Evolutionary conservation across 345 rosid genomes (phyloP), one percentile per base, ranked within the genome.

Genomic region (Xanthoceras sorbifolium): DNA sequence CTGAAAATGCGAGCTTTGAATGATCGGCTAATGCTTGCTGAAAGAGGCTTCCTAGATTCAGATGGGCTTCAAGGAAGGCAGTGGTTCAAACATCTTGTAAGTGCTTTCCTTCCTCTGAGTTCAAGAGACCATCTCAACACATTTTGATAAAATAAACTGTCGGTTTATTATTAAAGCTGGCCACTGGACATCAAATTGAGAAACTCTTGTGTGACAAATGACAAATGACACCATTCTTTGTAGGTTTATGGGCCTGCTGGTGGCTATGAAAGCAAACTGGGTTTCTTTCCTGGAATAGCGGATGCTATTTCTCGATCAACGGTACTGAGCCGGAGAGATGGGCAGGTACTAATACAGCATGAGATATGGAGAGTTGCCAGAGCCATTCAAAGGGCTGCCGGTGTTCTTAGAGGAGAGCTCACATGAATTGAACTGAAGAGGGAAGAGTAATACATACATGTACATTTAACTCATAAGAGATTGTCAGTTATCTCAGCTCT

Each of bases 21-120:
- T 79, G 98, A 93, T 68, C 85, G 92, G 67, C 78, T 96, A 84
- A 91, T 93, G 95, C 94, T 89, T 73, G 93, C 88, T 0, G 99
- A 96, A 82, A 89, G 97, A 89, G 97, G 99, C 65, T 93, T 93
- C 85, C 80, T 96, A 78, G 98, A 93, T 81, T 71, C 84, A 25
- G 87, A 90, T 3, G 99, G 98, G 74, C 85, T 93, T 76, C 83
- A 76, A 73, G 94, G 94, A 69, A 86, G 89, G 80, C 86, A 76
- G 60, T 93, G 98, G 99, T 96, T 93, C 86, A 96, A 90, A 83
- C 99, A 96, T 91, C 97, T 93, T 66, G 99, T 91, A 77, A 89
- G 97, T 73, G 8, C 59, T 48, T 61, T 50, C 12, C 9, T 55
- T 55, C 7, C 65, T 46, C 32, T 23, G 20, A 7, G 36, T 42